Conservation (phyloP, 257 asterid genomes). For the Salvia miltiorrhiza region DNA sequence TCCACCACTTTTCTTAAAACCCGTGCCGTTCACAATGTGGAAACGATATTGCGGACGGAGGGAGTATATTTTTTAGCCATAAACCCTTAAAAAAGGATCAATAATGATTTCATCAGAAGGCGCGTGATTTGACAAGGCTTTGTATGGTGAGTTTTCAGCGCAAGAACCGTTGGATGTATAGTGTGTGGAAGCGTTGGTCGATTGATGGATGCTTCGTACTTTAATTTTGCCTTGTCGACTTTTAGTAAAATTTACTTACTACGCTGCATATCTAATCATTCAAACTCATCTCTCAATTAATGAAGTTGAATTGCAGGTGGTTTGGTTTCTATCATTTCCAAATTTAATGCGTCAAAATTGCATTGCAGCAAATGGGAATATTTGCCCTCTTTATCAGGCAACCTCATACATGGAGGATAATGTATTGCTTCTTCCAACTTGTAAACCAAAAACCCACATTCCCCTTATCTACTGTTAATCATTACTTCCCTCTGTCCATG, state of each 20-base stretch:
- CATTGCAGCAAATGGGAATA: constrained; percentile 19
- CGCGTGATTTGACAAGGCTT: constrained; percentile 19
- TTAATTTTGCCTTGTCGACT: neutral
- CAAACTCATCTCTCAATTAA: neutral
- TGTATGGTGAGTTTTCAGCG: constrained; percentile 18
- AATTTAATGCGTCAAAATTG: constrained; percentile 7
- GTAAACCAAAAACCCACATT: neutral
- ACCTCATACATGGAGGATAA: neutral
- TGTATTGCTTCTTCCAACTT: neutral
- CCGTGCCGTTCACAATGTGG: too few relatives aligned
- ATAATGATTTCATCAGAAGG: neutral
- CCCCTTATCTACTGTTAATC: neutral
- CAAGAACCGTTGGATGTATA: constrained; percentile 31
- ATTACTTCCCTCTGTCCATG: too few relatives aligned
- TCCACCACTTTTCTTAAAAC: too few relatives aligned
- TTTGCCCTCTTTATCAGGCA: constrained; percentile 19
- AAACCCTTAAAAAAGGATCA: too few relatives aligned
- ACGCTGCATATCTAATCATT: neutral
- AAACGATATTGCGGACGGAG: too few relatives aligned
- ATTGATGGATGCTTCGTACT: constrained; percentile 20
- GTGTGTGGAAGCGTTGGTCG: neutral
- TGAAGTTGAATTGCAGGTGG: neutral
- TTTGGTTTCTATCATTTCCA: constrained; percentile 24
- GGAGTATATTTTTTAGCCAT: too few relatives aligned
- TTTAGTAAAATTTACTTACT: neutral